Base-by-base conservation (phyloP, 768 basidiomycete genomes). In the Naganishia kalamii region DNA sequence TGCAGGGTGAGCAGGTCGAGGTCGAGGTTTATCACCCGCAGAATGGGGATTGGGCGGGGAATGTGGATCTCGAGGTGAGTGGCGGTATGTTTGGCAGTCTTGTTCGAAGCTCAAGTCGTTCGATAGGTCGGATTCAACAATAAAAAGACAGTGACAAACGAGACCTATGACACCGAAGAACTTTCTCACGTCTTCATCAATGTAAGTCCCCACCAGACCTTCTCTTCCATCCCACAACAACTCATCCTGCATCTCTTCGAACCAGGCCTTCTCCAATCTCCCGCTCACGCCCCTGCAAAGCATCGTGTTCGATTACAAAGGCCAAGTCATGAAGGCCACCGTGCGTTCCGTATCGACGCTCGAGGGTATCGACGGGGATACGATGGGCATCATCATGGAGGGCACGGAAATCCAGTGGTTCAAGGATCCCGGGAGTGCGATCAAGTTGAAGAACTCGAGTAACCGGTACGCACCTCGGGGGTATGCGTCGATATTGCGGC, bases 391-490 rank as follows among this genome's bases (percentile, higher is more conserved):
- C 32, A 66, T 93, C 48, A 92, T 93, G 84, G 87, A 88, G 65
- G 88, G 88, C 77, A 94, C 92, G n/a, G 92, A 96, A 69, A 81
- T 98, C 32, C 89, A 85, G 1, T 85, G 96, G 78, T 80, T 92
- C 79, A 96, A 94, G 78, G 89, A 88, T 0, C 82, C 87, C 0
- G 82, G 85, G 46, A 90, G 88, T 72, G 75, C 82, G 5, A 91
- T 99, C 78, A 93, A 88, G 80, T 81, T 99, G 73, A 97, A 92
- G 80, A 87, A 90, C 30, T 92, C 89, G 69, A 86, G 88, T 2
- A 96, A 88, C 78, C 90, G 89, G 91, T 92, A 54, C 68, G 85
- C n/a, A n/a, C n/a, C n/a, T n/a, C n/a, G n/a, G n/a, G n/a, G n/a
- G n/a, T n/a, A n/a, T n/a, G n/a, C n/a, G n/a, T n/a, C n/a, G n/a